Percentiles rank a stretch among this genome's conserved stretches.
These are phyloP conservation scores for Ceratobasidium sp. DNA, from an alignment of 1,284 basidiomycete species.

Conservation along the genomic window DNA sequence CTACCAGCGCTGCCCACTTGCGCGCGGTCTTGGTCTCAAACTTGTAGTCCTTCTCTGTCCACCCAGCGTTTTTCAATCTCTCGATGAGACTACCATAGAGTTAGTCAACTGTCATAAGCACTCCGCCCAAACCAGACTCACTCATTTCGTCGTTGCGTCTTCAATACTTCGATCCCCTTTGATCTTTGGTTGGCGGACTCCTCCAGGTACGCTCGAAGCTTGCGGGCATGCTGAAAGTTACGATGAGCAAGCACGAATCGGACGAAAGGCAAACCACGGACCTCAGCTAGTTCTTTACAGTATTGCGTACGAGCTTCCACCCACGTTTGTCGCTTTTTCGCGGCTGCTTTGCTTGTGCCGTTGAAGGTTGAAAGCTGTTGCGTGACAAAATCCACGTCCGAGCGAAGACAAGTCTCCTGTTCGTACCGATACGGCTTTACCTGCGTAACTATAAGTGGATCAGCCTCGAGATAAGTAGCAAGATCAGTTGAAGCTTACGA, in stretches of 20 bases:
- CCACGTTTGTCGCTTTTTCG: background rate
- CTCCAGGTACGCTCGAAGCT: background rate
- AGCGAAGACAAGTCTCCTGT: too few relatives aligned
- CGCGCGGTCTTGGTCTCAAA: background rate
- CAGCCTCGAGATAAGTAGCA: background rate
- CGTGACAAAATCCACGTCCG: background rate
- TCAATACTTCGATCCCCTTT: conserved; percentile 1
- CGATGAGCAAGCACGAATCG: background rate
- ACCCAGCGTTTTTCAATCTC: background rate
- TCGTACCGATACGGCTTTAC: too few relatives aligned
- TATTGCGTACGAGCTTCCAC: background rate
- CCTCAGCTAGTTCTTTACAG: background rate
- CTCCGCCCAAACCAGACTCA: background rate
- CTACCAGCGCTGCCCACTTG: conserved; percentile 17
- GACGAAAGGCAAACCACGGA: background rate
- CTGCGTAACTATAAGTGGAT: background rate
- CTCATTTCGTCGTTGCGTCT: background rate
- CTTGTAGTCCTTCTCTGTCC: conserved; percentile 15
- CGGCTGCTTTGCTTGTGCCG: background rate
- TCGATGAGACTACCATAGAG: background rate
- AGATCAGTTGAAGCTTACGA: background rate
- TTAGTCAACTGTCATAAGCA: background rate
- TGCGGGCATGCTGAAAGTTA: background rate
- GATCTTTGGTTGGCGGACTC: background rate
- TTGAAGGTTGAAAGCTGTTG: background rate